phyloP scores from a whole-genome alignment of 2,329 filamentous ascomycete genomes.

The Mycosphaerella arachidis region DNA sequence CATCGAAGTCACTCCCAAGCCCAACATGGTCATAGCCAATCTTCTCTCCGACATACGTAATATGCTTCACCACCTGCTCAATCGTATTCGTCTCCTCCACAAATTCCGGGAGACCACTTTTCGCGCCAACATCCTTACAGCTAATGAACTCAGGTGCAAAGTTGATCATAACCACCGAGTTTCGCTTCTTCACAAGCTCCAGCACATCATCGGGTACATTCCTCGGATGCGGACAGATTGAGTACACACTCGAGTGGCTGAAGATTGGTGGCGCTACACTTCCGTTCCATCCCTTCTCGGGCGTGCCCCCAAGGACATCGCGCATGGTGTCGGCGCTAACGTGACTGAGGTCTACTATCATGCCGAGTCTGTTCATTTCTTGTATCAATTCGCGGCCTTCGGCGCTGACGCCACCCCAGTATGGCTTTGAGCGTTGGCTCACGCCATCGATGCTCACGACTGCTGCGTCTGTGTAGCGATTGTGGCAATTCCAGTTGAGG shows the following conservation, averaged over 20 bases:
- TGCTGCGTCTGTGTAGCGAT: constrained; percentile 81
- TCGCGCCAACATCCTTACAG: constrained; percentile 56
- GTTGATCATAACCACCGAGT: constrained; percentile 86
- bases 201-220: constrained; percentile 87
- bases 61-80: constrained; percentile 72
- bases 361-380: constrained; percentile 92
- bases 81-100: constrained; percentile 68
- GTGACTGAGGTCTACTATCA: constrained; percentile 89
- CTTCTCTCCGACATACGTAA: constrained; percentile 72
- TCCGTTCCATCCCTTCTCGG: constrained; percentile 58
- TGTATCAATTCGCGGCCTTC: constrained; percentile 64
- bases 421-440: constrained; percentile 46
- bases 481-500: constrained; percentile 90
- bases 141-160: constrained; percentile 79
- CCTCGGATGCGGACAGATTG: constrained; percentile 78
- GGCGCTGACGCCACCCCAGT: constrained; percentile 68
- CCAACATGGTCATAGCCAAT: constrained; percentile 88
- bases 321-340: constrained; percentile 76
- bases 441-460: constrained; percentile 51
- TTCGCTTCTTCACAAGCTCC: constrained; percentile 65
- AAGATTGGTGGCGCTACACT: constrained; percentile 81
- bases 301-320: constrained; percentile 62
- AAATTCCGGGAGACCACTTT: constrained; percentile 60
- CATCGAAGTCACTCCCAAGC: constrained; percentile 86
- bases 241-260: constrained; percentile 77